Percentiles rank a stretch among this genome's conserved stretches.
Evolutionary conservation across 768 basidiomycete species (phyloP).

Genomic region (Leccinum variicolor): DNA sequence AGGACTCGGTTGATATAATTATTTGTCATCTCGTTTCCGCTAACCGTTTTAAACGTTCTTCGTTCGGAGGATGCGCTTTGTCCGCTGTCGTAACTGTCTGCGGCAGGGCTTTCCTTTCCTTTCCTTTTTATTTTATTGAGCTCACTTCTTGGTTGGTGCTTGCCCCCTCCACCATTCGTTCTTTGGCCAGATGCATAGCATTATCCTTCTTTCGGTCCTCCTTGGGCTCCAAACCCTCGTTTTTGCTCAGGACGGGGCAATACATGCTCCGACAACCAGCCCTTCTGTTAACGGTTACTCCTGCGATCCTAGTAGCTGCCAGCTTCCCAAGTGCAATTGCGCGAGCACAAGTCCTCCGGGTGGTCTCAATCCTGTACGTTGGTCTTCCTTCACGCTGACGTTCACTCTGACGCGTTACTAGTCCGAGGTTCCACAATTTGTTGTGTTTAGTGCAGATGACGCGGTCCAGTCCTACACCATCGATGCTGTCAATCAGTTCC

Average conservation of each 20-base stretch:
- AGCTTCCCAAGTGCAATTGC: slow-evolving; percentile 3
- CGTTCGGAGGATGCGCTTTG: background rate
- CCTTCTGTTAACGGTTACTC: background rate
- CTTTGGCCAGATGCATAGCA: background rate
- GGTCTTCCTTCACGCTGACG: background rate
- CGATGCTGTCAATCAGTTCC: slow-evolving; percentile 2
- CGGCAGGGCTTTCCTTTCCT: background rate
- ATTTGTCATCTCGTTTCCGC: background rate
- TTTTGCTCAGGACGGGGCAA: background rate
- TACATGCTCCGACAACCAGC: background rate
- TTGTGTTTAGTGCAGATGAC: slow-evolving; percentile 1
- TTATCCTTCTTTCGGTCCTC: background rate
- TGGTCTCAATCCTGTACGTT: slow-evolving; percentile 1
- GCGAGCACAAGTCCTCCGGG: background rate
- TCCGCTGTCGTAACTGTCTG: background rate
- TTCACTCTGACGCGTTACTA: background rate
- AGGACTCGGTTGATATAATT: background rate
- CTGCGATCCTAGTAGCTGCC: background rate
- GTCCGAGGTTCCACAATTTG: background rate
- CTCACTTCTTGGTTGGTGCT: background rate
- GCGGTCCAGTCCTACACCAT: background rate
- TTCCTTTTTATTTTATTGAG: background rate
- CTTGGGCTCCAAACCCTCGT: background rate
- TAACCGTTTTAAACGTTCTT: background rate
- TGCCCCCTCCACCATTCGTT: background rate